Conservation (phyloP, 106 monocot species). For the Acorus calamus region DNA sequence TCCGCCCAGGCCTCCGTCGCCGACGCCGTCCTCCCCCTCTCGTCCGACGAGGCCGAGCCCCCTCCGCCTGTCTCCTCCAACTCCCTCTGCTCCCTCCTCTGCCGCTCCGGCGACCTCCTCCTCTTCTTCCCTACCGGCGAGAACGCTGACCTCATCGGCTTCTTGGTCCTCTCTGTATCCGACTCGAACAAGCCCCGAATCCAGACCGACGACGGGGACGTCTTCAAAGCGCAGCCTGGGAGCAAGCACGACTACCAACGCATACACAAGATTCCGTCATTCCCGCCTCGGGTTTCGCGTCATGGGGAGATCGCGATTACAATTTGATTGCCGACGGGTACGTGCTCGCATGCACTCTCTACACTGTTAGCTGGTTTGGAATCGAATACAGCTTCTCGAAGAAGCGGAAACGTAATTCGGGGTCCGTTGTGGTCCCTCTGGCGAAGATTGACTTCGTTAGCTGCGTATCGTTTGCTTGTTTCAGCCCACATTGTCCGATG, state of each 20-base stretch:
- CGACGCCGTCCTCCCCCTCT: neutral
- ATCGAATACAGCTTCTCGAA: constrained; percentile 25
- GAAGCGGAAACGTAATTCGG: neutral
- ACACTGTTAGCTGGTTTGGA: constrained; percentile 73
- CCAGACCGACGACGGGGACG: constrained; percentile 8
- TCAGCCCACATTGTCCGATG: constrained; percentile 48
- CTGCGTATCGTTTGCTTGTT: constrained; percentile 52
- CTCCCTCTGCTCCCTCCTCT: constrained; percentile 25
- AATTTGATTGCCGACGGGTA: constrained; percentile 26
- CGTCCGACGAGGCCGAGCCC: neutral
- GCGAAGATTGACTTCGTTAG: constrained; percentile 47
- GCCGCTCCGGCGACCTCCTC: constrained; percentile 8
- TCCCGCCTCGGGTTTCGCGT: neutral
- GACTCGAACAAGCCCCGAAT: constrained; percentile 1
- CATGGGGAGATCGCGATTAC: neutral
- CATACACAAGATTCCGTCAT: constrained; percentile 28
- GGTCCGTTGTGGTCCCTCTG: constrained; percentile 24
- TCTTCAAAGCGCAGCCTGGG: constrained; percentile 28
- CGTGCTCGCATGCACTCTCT: constrained; percentile 52
- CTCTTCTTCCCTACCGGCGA: constrained; percentile 66
- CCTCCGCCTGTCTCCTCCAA: constrained; percentile 8
- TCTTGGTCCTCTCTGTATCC: constrained; percentile 11
- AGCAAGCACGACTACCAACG: constrained; percentile 42
- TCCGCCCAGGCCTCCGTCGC: constrained; percentile 5
- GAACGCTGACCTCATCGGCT: constrained; percentile 41